phyloP scores from a whole-genome alignment of 1,284 basidiomycete species.

The Trichosporon sp. region DNA sequence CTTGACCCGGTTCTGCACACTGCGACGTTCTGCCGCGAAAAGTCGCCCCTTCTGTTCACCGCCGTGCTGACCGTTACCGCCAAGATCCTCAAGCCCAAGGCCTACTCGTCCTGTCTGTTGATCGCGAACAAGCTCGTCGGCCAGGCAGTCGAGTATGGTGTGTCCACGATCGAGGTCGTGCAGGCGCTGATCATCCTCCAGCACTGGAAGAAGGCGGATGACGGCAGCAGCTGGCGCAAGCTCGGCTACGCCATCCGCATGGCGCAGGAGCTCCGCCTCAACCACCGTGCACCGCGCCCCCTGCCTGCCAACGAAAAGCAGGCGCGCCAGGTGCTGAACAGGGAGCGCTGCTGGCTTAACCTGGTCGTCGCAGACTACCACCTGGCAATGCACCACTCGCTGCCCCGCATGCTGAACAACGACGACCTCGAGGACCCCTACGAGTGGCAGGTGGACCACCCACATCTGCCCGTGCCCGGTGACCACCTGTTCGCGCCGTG shows the following conservation, averaged over 20 bases:
- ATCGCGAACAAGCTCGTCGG: conserved; percentile 45
- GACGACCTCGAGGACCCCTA: conserved; percentile 27
- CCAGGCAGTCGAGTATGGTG: conserved; percentile 45
- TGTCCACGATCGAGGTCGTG: conserved; percentile 46
- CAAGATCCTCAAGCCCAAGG: conserved; percentile 43
- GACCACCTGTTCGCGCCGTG: conserved; percentile 36
- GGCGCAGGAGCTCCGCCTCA: conserved; percentile 45
- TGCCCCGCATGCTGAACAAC: conserved; percentile 28
- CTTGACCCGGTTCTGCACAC: conserved; percentile 48
- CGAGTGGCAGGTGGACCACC: conserved; percentile 35
- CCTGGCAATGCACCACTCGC: conserved; percentile 30
- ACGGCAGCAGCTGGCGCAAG: conserved; percentile 43
- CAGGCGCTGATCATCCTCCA: conserved; percentile 47
- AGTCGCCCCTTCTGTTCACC: conserved; percentile 48
- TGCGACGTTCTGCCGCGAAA: conserved; percentile 37
- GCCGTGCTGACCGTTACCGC: conserved; percentile 49
- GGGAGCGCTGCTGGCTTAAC: conserved; percentile 33
- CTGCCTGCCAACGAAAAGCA: conserved; percentile 31
- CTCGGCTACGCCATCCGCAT: conserved; percentile 44
- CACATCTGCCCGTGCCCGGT: conserved; percentile 28
- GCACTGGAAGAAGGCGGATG: conserved; percentile 50
- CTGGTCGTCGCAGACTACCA: conserved; percentile 33
- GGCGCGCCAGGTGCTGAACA: conserved; percentile 31
- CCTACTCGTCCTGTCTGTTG: conserved; percentile 41
- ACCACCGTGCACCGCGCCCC: conserved; percentile 30